Percentiles rank a stretch among this genome's conserved stretches.
Conservation (phyloP, 768 basidiomycete genomes). For the Hydnum rufescens region DNA sequence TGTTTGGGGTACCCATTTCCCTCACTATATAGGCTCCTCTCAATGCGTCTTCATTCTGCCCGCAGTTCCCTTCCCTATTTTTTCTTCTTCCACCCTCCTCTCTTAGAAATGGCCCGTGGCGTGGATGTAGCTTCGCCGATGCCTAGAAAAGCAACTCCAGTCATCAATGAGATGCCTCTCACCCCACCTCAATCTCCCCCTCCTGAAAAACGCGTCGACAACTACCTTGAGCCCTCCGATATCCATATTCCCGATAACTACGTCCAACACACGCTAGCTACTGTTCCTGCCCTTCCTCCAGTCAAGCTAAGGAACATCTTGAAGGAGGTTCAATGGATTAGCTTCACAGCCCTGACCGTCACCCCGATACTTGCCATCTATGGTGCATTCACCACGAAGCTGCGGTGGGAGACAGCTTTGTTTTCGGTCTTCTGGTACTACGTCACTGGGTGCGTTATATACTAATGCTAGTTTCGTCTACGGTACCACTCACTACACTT, state of each 20-base stretch:
- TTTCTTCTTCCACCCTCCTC: not conserved
- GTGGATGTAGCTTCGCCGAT: not conserved
- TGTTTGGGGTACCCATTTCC: no score
- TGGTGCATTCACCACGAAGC: slow-evolving; percentile 42
- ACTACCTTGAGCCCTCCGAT: slow-evolving; percentile 16
- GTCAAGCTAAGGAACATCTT: slow-evolving; percentile 37
- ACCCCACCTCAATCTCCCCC: slow-evolving; percentile 3
- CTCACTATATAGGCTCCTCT: no score
- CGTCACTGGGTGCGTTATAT: slow-evolving; percentile 46
- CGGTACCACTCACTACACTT: not conserved
- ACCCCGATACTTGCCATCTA: slow-evolving; percentile 55
- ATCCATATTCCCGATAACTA: slow-evolving; percentile 56
- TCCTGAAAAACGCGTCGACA: not conserved
- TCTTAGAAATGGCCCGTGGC: not conserved
- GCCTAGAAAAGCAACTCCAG: not conserved
- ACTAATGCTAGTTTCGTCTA: not conserved
- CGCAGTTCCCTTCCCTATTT: not conserved
- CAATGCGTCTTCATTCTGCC: no score
- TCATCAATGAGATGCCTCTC: not conserved
- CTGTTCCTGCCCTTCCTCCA: slow-evolving; percentile 46
- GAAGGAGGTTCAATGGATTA: slow-evolving; percentile 59
- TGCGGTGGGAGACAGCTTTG: slow-evolving; percentile 51
- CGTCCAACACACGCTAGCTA: slow-evolving; percentile 52
- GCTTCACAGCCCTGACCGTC: slow-evolving; percentile 46
- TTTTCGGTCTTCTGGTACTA: slow-evolving; percentile 58